Conservation (phyloP, 2,329 filamentous ascomycete genomes). For the Teratosphaeria gauchensis region DNA sequence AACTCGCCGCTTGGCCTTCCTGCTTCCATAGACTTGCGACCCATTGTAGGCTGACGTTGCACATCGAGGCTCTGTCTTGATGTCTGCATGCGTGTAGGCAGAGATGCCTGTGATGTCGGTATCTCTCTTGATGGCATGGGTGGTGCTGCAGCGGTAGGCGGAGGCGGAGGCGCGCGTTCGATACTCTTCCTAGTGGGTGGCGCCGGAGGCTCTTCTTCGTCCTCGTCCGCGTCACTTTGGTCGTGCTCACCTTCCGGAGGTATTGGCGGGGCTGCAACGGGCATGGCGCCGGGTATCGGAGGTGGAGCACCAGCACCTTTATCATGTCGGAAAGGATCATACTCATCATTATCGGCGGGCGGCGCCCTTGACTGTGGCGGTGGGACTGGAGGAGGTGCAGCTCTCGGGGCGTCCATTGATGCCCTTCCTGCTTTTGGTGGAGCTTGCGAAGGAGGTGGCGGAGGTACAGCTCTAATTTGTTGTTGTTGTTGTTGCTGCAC, state of each 20-base stretch:
- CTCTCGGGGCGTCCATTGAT: conserved; percentile 63
- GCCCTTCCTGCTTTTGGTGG: conserved; percentile 39
- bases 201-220: conserved; percentile 1
- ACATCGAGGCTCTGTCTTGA: conserved; percentile 47
- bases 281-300: conserved; percentile 25
- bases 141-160: conserved; percentile 32
- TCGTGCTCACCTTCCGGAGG: conserved; percentile 17
- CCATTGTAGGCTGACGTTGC: conserved; percentile 39
- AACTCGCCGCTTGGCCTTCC: conserved; percentile 62
- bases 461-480: conserved; percentile 42
- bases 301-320: conserved; percentile 12
- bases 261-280: conserved; percentile 24
- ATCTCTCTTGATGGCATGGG: conserved; percentile 36
- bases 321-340: conserved; percentile 54
- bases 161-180: conserved; percentile 26
- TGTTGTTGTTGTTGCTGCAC: conserved; percentile 22
- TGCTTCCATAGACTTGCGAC: conserved; percentile 63
- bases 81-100: conserved; percentile 28
- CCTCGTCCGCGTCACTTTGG: conserved; percentile 34
- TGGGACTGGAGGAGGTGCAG: conserved; percentile 52
- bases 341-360: conserved; percentile 48
- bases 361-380: conserved; percentile 31
- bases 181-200: conserved; percentile 18
- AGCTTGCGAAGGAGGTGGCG: conserved; percentile 45
- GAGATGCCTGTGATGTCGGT: conserved; percentile 30